Conservation (phyloP, 176 grass and related monocot genomes). For the maize (Zea mays) region Zm-B73-REFERENCE-NAM-5.0 NC_050096.1:38027001-38027500, state of each 20-base stretch:
- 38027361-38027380: slow-evolving; percentile 32
- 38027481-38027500: background rate
- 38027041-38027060: slow-evolving; percentile 52
- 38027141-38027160: slow-evolving; percentile 38
- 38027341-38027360: slow-evolving; percentile 43
- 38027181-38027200: slow-evolving; percentile 32
- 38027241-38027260: slow-evolving; percentile 39
- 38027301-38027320: slow-evolving; percentile 34
- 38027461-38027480: slow-evolving; percentile 5
- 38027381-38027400: slow-evolving; percentile 47
- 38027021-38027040: slow-evolving; percentile 49
- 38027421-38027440: slow-evolving; percentile 56
- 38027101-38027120: slow-evolving; percentile 24
- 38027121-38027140: slow-evolving; percentile 29
- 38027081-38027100: slow-evolving; percentile 48
- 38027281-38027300: slow-evolving; percentile 41
- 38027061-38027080: slow-evolving; percentile 53
- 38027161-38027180: slow-evolving; percentile 44
- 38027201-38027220: slow-evolving; percentile 60
- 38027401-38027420: slow-evolving; percentile 55
- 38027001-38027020: slow-evolving; percentile 30
- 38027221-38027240: slow-evolving; percentile 40
- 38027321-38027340: slow-evolving; percentile 38
- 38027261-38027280: slow-evolving; percentile 51
- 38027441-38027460: slow-evolving; percentile 24